Base-by-base conservation (phyloP, 2,329 filamentous ascomycete genomes). In the Colletotrichum plurivorum region DNA sequence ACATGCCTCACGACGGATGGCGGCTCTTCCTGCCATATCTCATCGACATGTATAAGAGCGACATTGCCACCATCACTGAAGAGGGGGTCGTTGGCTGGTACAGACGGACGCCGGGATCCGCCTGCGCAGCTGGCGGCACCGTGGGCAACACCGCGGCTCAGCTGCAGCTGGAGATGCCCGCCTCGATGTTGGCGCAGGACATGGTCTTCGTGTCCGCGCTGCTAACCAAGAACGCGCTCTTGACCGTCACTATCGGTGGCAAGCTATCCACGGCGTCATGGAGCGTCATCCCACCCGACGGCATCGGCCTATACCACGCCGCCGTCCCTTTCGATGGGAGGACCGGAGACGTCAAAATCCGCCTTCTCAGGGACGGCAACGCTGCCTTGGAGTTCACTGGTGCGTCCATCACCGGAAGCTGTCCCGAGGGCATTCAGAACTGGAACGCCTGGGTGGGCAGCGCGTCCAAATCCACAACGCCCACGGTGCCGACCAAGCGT, bases 1-100 rank as follows among this genome's bases (percentile, higher is more conserved):
- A 80, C 66, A 81, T 84, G 76, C 81, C 83, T 2, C 87, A 89
- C 74, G 82, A 85, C 22, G 82, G 78, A 22, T 88, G 84, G 82
- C 81, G 83, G 25, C 75, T 76, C 18, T 72, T 84, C 9, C 78
- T 88, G 1, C 85, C 86, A 3, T 85, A 83, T 73, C 82, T 83
- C 72, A 87, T 88, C 71, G 76, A 80, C 27, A 75, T 77, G 31
- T 89, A 84, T 77, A 87, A 88, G 75, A 81, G 76, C 43, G 78
- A 77, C 9, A 76, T 74, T 52, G 76, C 66, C 48, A 78, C 49
- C 73, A 74, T 65, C 18, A 69, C 72, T 1, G 9, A 52, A 65
- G 78, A 80, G 55, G 72, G 72, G 15, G 64, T 79, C 1, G 66
- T 76, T 0, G 71, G 72, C 3, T 80, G 78, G 78, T 80, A 79